Evolutionary conservation across 2,329 filamentous ascomycete species (phyloP).

Genomic region (Periconia macrospinosa): DNA sequence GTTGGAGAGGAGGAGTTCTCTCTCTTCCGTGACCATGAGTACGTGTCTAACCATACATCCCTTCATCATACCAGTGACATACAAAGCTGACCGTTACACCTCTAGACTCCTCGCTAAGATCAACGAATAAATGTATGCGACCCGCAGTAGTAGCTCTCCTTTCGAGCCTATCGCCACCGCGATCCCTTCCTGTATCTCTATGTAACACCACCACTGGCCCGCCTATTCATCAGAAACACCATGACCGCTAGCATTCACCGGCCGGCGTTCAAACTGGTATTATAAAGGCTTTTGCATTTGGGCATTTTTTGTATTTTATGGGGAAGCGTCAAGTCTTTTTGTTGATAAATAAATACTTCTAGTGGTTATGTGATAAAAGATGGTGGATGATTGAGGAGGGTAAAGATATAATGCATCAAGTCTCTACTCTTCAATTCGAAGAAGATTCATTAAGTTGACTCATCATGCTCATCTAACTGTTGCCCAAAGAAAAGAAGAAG

Average conservation of each 20-base stretch:
- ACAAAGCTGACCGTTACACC: constrained; percentile 50
- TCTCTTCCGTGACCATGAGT: constrained; percentile 98
- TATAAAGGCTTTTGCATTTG: constrained; percentile 1
- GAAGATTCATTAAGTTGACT: background rate
- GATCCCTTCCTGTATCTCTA: constrained; percentile 23
- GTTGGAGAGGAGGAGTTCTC: constrained; percentile 96
- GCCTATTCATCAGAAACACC: constrained; percentile 3
- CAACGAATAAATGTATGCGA: constrained; percentile 70
- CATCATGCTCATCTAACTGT: background rate
- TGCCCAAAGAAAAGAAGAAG: too few species aligned
- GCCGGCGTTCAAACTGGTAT: constrained; percentile 31
- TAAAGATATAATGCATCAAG: constrained; percentile 11
- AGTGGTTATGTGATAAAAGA: constrained; percentile 17
- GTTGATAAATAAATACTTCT: too few species aligned
- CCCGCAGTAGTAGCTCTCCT: background rate
- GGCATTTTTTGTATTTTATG: constrained; percentile 12
- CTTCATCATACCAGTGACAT: background rate
- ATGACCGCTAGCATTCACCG: constrained; percentile 29
- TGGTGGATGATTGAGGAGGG: constrained; percentile 5
- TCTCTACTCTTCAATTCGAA: constrained; percentile 15
- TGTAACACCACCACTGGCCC: constrained; percentile 25
- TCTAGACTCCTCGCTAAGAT: constrained; percentile 95
- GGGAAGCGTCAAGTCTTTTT: constrained; percentile 5
- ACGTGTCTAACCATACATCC: constrained; percentile 51
- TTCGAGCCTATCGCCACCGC: background rate